Percentiles rank a stretch among this genome's conserved stretches.
These are phyloP conservation scores for Nigrograna mackinnonii DNA, from an alignment of 2,329 filamentous ascomycete species.

Conservation along the genomic window DNA sequence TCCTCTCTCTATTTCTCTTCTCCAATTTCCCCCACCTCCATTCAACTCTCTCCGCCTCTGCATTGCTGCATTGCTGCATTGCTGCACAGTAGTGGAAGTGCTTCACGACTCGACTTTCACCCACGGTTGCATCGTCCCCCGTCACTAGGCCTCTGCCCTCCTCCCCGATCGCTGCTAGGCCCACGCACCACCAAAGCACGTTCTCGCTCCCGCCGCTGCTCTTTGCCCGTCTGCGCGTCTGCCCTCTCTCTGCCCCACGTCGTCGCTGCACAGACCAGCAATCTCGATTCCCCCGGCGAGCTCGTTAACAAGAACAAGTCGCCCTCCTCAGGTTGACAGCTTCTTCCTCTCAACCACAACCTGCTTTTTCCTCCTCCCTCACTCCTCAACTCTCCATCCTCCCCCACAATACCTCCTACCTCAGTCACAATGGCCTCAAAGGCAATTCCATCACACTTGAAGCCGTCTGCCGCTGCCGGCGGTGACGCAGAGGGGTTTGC, in stretches of 20 bases:
- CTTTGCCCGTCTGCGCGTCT: conserved; percentile 2
- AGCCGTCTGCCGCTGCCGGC: conserved; percentile 55
- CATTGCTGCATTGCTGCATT: conserved; percentile 1
- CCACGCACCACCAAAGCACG: conserved; percentile 4
- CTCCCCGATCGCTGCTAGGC: conserved; percentile 5
- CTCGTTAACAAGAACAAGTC: conserved; percentile 2
- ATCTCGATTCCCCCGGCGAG: conserved; percentile 5
- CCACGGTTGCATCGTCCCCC: not conserved
- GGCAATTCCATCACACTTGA: conserved; percentile 83
- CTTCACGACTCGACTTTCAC: conserved; percentile 1
- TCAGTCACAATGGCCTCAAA: conserved; percentile 66
- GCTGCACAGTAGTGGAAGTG: too few relatives aligned
- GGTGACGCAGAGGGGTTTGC: conserved; percentile 53
- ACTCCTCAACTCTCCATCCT: conserved; percentile 8
- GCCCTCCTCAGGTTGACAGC: not conserved
- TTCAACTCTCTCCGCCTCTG: too few relatives aligned
- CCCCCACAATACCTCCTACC: conserved; percentile 3
- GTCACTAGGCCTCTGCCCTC: not conserved
- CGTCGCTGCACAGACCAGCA: conserved; percentile 11
- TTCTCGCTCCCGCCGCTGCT: conserved; percentile 14
- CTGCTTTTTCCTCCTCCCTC: conserved; percentile 6
- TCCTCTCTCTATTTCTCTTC: not conserved
- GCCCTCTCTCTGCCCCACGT: too few relatives aligned
- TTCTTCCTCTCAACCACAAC: not conserved
- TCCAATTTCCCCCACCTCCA: not conserved